Evolutionary conservation across 1,284 basidiomycete species (phyloP).

Genomic region (Stygiomarasmius scandens): DNA sequence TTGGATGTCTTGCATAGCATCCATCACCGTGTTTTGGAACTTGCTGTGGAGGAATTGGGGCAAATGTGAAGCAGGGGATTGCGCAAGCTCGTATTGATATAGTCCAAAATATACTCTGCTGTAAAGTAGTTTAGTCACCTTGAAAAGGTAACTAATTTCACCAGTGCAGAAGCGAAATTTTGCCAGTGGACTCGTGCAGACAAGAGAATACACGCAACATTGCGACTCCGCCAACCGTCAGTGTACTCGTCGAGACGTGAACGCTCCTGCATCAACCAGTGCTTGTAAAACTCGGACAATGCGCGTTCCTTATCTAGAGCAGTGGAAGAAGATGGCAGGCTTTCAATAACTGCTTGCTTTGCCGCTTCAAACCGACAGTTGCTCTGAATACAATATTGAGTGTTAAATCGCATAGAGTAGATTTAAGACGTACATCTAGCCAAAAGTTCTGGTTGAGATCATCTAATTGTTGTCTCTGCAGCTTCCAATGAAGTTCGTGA

Average conservation of each 20-base stretch:
- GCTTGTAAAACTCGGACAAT: conserved; percentile 68
- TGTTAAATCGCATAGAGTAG: conserved; percentile 2
- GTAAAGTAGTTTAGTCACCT: background rate
- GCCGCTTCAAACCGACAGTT: conserved; percentile 73
- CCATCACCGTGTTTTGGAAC: conserved; percentile 60
- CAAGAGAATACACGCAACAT: conserved; percentile 54
- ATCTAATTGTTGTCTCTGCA: conserved; percentile 70
- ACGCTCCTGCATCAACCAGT: conserved; percentile 72
- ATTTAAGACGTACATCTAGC: conserved; percentile 63
- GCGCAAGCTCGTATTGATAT: no score
- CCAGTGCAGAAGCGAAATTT: no score
- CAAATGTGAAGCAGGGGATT: conserved; percentile 1
- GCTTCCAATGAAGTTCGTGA: conserved; percentile 66
- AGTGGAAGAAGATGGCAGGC: conserved; percentile 53
- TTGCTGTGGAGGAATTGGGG: conserved; percentile 40
- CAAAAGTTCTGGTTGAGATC: conserved; percentile 75
- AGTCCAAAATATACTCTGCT: background rate
- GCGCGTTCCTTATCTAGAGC: conserved; percentile 61
- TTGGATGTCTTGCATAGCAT: conserved; percentile 57
- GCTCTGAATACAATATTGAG: conserved; percentile 45
- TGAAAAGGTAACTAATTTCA: conserved; percentile 14
- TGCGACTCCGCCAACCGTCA: conserved; percentile 63
- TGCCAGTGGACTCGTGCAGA: conserved; percentile 54
- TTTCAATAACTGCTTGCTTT: conserved; percentile 57
- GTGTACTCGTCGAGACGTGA: conserved; percentile 59